Evolutionary conservation across 257 asterid species (phyloP), one percentile per base, ranked within the genome.

Genomic region (Oldenlandia corymbosa): DNA sequence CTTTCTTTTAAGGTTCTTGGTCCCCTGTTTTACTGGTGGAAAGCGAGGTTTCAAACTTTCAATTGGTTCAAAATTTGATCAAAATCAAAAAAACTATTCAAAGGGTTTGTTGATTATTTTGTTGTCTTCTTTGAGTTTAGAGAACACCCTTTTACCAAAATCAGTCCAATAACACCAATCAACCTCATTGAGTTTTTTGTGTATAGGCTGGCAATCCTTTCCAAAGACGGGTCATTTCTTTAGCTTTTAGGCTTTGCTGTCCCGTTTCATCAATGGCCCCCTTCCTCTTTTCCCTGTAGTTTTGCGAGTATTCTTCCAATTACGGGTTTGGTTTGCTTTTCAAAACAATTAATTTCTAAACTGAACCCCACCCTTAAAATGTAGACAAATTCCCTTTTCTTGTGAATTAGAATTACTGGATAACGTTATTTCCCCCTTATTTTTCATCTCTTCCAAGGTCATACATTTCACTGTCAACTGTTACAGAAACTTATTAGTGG

Each of bases 201-300:
- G n/a, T n/a, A 82, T 73, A 76, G 82, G 76, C 83, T 81, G 90
- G 75, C 85, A 75, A 32, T 71, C 72, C 71, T 48, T 17, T 18
- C 46, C 46, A 45, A 47, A 47, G 39, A 3, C 65, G 67, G 68
- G 45, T 45, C 76, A 66, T 64, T 71, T 34, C 54, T 68, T 65
- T 68, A 52, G 45, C 61, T 53, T 42, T 69, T 34, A 34, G 20
- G 52, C 56, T 51, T 68, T 57, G 58, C 32, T 26, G 54, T 66
- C 31, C n/a, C 41, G 27, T 45, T 23, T 56, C 14, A 7, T 45
- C 5, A 45, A 3, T 69, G 61, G 43, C 45, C 61, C 61, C 16
- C 9, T 34, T 34, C 39, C 24, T 36, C n/a, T n/a, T n/a, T n/a
- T 21, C 11, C 10, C 18, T n/a, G 18, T 13, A 18, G 28, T 36